Evolutionary conservation across 305 asterid genomes (phyloP), one percentile per base, ranked within the genome.

Genomic region (Solanum chacoense): DNA sequence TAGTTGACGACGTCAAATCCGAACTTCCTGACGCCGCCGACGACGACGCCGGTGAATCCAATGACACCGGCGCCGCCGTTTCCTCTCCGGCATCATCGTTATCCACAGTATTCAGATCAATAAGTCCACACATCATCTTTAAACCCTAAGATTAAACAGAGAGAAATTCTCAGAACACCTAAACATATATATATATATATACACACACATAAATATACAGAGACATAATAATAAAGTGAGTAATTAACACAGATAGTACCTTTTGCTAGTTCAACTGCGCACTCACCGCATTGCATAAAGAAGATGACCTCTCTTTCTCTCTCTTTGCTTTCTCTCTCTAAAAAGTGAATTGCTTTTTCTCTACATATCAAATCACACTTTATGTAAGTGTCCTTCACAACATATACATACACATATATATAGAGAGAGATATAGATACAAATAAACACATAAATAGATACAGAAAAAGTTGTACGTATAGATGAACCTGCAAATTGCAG

Each of bases 61-160:
- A 12, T 37, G 73, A 83, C 87, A 50, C 93, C 11, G 93, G 92
- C 42, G 89, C 89, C 90, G 94, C 88, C 89, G 94, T 76, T 40
- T 86, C 84, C 0, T 93, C 90, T 87, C 91, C 91, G 92, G 87
- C 90, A 91, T 92, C 98, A 14, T 89, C 98, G 37, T 92, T 89
- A 80, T 89, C 91, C 84, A 90, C 94, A 9, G 96, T 93, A 89
- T 97, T 97, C 91, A 97, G 91, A 92, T 96, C 99, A 90, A 97
- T 92, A 86, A 95, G 87, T 65, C 96, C 97, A 88, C 92, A 90
- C 92, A 91, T 91, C 96, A 91, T 94, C 88, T 79, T 87, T 89
- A 90, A 91, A 91, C 91, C 93, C 95, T 94, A 96, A 65, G 29
- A 76, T 50, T 75, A 35, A 87, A 38, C 59, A 28, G 65, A 76